Base-by-base conservation (phyloP, 805 yeast genomes). In the Myxozyma udenii region DNA sequence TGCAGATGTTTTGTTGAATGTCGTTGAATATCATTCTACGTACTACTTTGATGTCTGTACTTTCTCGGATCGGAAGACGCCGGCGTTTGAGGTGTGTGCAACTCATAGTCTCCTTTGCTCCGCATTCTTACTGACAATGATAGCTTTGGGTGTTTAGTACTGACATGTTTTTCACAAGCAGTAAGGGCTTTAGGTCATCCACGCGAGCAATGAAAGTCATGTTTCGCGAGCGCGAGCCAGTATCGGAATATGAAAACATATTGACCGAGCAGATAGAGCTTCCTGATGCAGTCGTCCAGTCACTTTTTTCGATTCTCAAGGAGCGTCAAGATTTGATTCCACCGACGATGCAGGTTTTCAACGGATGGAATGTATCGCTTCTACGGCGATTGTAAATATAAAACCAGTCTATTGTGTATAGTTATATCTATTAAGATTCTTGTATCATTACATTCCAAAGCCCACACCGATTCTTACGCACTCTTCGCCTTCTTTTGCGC, bases 61-160 rank as follows among this genome's bases (percentile, higher is more conserved):
- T n/a, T n/a, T n/a, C n/a, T n/a, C n/a, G n/a, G n/a, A n/a, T n/a
- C n/a, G n/a, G n/a, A n/a, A n/a, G n/a, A n/a, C n/a, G n/a, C n/a
- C n/a, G n/a, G n/a, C n/a, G n/a, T n/a, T n/a, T n/a, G n/a, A n/a
- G n/a, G n/a, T n/a, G n/a, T n/a, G n/a, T n/a, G n/a, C n/a, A n/a
- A n/a, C n/a, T n/a, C n/a, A n/a, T n/a, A n/a, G n/a, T n/a, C n/a
- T n/a, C n/a, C n/a, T n/a, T n/a, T n/a, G n/a, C n/a, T n/a, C n/a
- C n/a, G n/a, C n/a, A n/a, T 23, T 16, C 5, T 32, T 36, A 12
- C 42, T 38, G 22, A 35, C 36, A 5, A 4, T 22, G 32, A 18
- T 39, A 51, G 43, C 39, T 77, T 1, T 81, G 85, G 84, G 74
- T 80, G 9, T 76, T 80, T 61, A 78, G 73, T 60, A 64, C 69